Percentiles rank a stretch among this genome's conserved stretches.
Evolutionary conservation across 2,329 filamentous ascomycete genomes (phyloP).

Genomic region (Mariannaea elegans): DNA sequence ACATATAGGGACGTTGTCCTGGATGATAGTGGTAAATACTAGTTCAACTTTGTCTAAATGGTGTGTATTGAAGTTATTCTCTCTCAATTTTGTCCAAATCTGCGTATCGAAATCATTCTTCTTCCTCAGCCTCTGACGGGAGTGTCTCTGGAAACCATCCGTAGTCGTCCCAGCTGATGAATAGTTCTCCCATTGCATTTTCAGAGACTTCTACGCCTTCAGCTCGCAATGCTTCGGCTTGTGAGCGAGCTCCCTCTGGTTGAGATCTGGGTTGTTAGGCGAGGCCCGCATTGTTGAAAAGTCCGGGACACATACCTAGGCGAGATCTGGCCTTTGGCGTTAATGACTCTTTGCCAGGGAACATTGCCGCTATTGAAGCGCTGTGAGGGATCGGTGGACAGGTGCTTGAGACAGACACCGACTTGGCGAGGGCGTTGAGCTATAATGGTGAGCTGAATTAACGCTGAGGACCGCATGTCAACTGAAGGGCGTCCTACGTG

Average conservation of each 20-base stretch:
- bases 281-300: background rate
- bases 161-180: conserved; percentile 59
- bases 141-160: conserved; percentile 65
- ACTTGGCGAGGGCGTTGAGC: conserved; percentile 84
- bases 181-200: conserved; percentile 60
- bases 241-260: conserved; percentile 57
- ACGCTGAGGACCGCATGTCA: background rate
- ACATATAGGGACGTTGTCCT: conserved; percentile 32
- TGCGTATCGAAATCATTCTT: background rate
- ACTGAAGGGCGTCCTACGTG: conserved; percentile 74
- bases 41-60: conserved; percentile 22
- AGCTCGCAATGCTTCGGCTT: conserved; percentile 58
- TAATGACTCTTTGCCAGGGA: conserved; percentile 95
- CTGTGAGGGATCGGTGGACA: conserved; percentile 63
- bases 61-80: background rate
- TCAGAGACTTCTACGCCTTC: conserved; percentile 63
- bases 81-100: background rate
- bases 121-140: conserved; percentile 52
- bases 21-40: conserved; percentile 42
- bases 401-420: conserved; percentile 87
- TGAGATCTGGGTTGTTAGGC: conserved; percentile 52
- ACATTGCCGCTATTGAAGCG: conserved; percentile 80
- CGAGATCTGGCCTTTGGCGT: conserved; percentile 85
- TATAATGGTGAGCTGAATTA: conserved; percentile 41
- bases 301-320: conserved; percentile 65